A percentile compares a stretch with the other conserved stretches of the same genome.
phyloP scores from a whole-genome alignment of 2,329 filamentous ascomycete genomes.

The Alternaria infectoria region DNA sequence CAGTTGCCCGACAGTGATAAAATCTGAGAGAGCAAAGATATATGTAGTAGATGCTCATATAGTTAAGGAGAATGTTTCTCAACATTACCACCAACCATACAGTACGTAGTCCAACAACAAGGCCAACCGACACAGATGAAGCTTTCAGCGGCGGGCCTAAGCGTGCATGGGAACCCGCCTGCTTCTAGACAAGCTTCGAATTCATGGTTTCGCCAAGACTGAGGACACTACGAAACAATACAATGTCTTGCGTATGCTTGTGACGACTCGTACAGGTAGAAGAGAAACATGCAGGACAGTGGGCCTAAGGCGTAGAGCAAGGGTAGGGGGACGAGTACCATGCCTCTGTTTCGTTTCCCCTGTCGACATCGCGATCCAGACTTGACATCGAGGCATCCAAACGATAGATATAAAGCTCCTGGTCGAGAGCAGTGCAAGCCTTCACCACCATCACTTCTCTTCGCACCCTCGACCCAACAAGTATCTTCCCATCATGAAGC shows the following conservation, averaged over 20 bases:
- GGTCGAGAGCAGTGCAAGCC: neutral
- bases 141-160: neutral
- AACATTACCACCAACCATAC: neutral
- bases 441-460: neutral
- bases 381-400: too few species aligned
- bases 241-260: conserved; percentile 17
- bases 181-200: neutral
- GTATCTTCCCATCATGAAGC: conserved; percentile 24
- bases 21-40: neutral
- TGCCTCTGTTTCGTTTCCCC: neutral
- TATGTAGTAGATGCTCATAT: neutral
- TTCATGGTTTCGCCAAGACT: conserved; percentile 6
- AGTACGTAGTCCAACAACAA: neutral
- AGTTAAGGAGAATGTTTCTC: neutral
- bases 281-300: neutral
- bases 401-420: conserved; percentile 1
- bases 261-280: conserved; percentile 9
- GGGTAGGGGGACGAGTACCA: neutral
- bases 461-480: neutral
- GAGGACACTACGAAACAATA: neutral
- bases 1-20: neutral
- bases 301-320: neutral
- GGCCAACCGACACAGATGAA: neutral
- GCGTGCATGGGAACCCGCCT: neutral
- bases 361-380: neutral